Percentiles rank a stretch among this genome's conserved stretches.
phyloP scores from a whole-genome alignment of 768 basidiomycete species.

The Boletus subparvulus region DNA sequence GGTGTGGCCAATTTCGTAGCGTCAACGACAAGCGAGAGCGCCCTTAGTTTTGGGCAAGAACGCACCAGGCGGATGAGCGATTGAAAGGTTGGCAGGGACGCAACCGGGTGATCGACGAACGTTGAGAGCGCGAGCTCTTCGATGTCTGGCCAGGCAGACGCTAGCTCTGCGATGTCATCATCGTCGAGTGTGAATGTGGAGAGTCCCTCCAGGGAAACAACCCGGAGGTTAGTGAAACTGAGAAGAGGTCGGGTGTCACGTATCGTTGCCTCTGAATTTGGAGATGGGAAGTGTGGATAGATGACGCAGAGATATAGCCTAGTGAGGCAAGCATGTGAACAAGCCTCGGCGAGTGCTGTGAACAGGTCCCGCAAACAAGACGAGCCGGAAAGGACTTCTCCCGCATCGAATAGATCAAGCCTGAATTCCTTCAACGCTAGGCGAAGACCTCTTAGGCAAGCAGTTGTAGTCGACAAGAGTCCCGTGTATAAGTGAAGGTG shows the following conservation, averaged over 20 bases:
- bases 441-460: conserved; percentile 8
- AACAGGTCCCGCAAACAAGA: conserved; percentile 14
- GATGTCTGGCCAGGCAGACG: conserved; percentile 21
- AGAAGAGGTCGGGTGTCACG: conserved; percentile 16
- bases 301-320: conserved; percentile 16
- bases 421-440: conserved; percentile 17
- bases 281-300: conserved; percentile 8
- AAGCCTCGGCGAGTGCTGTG: conserved; percentile 8
- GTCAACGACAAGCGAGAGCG: conserved; percentile 28
- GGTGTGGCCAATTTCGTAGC: neutral
- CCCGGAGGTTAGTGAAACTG: conserved; percentile 11
- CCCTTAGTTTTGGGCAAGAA: conserved; percentile 12
- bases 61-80: conserved; percentile 13
- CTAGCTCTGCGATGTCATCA: conserved; percentile 12
- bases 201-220: conserved; percentile 19
- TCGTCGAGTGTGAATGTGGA: conserved; percentile 16
- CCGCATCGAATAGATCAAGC: conserved; percentile 22
- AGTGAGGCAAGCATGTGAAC: conserved; percentile 9
- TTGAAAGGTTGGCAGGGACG: conserved; percentile 22
- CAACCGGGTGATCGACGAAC: conserved; percentile 9
- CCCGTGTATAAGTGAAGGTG: conserved; percentile 22
- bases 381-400: conserved; percentile 7
- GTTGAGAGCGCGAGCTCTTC: conserved; percentile 21
- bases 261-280: neutral
- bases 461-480: conserved; percentile 7